Conservation (phyloP, 2,329 filamentous ascomycete genomes). For the Raffaelea albimanens region DNA sequence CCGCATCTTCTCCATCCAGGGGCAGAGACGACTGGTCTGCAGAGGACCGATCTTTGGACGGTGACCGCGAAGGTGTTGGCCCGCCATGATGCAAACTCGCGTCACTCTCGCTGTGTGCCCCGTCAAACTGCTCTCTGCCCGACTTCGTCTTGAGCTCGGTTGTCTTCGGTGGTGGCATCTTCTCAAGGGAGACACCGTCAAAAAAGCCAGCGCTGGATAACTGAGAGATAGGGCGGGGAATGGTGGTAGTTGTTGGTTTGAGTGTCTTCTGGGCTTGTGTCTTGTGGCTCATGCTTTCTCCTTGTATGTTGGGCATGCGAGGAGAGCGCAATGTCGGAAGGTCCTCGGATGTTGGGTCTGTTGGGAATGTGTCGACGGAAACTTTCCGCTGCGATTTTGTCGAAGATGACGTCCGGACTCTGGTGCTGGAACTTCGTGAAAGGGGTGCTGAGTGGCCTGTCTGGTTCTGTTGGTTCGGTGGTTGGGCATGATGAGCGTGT, state of each 20-base stretch:
- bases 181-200: conserved; percentile 22
- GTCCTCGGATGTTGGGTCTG: conserved; percentile 19
- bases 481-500: background rate
- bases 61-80: conserved; percentile 12
- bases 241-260: conserved; percentile 14
- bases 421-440: conserved; percentile 24
- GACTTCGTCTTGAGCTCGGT: conserved; percentile 15
- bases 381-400: conserved; percentile 22
- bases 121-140: conserved; percentile 13
- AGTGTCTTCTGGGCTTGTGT: conserved; percentile 12
- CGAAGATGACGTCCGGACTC: conserved; percentile 20
- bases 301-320: conserved; percentile 12
- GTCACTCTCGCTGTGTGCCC: conserved; percentile 12
- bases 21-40: conserved; percentile 10
- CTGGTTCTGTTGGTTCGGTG: background rate
- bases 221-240: conserved; percentile 24
- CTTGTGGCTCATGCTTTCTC: conserved; percentile 13
- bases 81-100: conserved; percentile 5
- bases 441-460: background rate
- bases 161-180: conserved; percentile 21
- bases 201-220: conserved; percentile 22
- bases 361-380: conserved; percentile 21
- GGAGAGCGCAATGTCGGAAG: conserved; percentile 21
- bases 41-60: conserved; percentile 14
- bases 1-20: conserved; percentile 11